Base-by-base conservation (phyloP, 129 eudicot genomes). In the Centella asiatica region DNA sequence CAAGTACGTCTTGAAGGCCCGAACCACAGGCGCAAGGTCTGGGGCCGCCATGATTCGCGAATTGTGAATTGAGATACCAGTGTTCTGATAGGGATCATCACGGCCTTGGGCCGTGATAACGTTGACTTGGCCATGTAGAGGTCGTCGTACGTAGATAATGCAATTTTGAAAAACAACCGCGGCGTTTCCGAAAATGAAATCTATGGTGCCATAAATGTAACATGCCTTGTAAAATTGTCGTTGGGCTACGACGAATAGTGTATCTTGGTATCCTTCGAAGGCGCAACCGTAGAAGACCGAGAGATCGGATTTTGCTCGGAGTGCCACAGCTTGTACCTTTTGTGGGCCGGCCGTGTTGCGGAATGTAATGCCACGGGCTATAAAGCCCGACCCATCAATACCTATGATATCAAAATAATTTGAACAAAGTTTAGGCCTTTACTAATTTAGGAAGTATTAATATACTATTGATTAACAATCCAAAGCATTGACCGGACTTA, bases 211-310 rank as follows among this genome's bases (percentile, higher is more conserved):
- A 22, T 80, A 86, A 6, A 83, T 72, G 70, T 86, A 74, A 32
- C 87, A 86, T 15, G 76, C 73, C 69, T 65, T 66, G 80, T 79
- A 86, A 55, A 86, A 83, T 49, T 86, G 95, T 2, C 87, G 78
- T 64, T 82, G 79, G 2, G 95, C 72, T 51, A 71, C 74, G 28
- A 70, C 77, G 55, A 73, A 86, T 8, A 82, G 86, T 3, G 95
- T 86, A 72, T 80, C 95, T 72, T 86, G 95, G 67, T 80, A 83
- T 39, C 95, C 95, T 78, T 83, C 83, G 47, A 86, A 77, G 25
- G 82, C 57, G 29, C 95, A 86, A 0, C 51, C 75, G 34, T 77
- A 78, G 76, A 80, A 83, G 22, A 81, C 87, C 0, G 95, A 86
- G 34, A 62, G 58, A 62, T 86, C 95, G 19, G 90, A 67, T 31